These are phyloP conservation scores for Candida nemodendra DNA, from an alignment of 805 yeast genomes.

Conservation along the genomic window DNA sequence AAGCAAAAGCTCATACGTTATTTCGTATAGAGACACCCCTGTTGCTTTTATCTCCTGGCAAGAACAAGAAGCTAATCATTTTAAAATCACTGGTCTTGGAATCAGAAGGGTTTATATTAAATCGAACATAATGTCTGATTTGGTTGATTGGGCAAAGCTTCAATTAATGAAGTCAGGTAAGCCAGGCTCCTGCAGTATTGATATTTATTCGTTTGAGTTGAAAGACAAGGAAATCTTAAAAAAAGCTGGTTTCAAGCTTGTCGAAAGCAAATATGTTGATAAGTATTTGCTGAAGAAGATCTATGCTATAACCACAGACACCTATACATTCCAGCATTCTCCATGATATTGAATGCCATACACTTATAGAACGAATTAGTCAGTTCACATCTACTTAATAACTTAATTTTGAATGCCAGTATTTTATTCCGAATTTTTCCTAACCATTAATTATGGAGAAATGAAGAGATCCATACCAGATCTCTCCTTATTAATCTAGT, in stretches of 20 bases:
- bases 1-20: constrained; percentile 49
- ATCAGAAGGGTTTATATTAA: constrained; percentile 66
- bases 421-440: too few relatives aligned
- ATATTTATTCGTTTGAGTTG: constrained; percentile 53
- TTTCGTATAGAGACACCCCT: constrained; percentile 68
- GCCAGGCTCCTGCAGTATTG: constrained; percentile 41
- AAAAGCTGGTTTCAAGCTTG: constrained; percentile 43
- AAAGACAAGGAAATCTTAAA: constrained; percentile 37
- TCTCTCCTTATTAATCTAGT: too few relatives aligned
- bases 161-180: constrained; percentile 39
- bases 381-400: too few relatives aligned
- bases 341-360: too few relatives aligned
- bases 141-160: constrained; percentile 58
- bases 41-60: constrained; percentile 57
- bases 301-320: constrained; percentile 22
- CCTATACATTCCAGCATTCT: constrained; percentile 18
- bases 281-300: constrained; percentile 14
- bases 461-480: too few relatives aligned
- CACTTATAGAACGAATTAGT: too few relatives aligned
- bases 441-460: too few relatives aligned
- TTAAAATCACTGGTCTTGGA: constrained; percentile 56
- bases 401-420: too few relatives aligned
- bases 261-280: constrained; percentile 18
- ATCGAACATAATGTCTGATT: constrained; percentile 62
- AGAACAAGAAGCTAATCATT: constrained; percentile 30